phyloP scores from a whole-genome alignment of 345 rosid species.

The Populus alba region DNA sequence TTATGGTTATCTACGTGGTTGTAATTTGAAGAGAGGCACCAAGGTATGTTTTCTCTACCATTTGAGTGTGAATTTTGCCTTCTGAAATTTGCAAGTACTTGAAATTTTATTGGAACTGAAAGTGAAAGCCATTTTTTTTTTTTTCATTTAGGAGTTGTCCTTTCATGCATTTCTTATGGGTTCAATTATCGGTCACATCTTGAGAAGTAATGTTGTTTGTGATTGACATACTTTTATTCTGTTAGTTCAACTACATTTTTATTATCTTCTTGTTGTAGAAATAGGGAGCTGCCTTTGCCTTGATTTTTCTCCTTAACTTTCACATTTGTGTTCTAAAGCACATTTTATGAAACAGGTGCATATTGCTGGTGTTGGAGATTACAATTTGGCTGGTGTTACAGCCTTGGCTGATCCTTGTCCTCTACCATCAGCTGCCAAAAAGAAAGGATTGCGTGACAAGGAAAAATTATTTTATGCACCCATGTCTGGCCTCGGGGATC shows the following conservation, averaged over 20 bases:
- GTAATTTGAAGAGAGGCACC: conserved; percentile 81
- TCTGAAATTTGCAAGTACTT: not conserved
- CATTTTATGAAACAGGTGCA: conserved; percentile 59
- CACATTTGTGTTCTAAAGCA: conserved; percentile 4
- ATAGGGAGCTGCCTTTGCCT: not conserved
- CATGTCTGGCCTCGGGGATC: conserved; percentile 96
- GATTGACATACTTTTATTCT: not conserved
- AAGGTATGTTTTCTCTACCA: conserved; percentile 48
- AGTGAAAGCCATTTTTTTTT: not conserved
- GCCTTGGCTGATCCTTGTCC: conserved; percentile 92
- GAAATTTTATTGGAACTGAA: not conserved
- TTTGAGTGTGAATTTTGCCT: not conserved
- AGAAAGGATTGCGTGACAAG: conserved; percentile 82
- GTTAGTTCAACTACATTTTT: not conserved
- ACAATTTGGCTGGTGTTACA: conserved; percentile 69
- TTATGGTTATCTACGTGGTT: conserved; percentile 92
- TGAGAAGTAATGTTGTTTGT: not conserved
- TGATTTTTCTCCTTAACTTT: not conserved
- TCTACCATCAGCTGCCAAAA: conserved; percentile 84
- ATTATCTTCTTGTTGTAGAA: not conserved
- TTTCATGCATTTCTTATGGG: not conserved
- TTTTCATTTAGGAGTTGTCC: not conserved
- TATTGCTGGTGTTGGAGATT: conserved; percentile 98
- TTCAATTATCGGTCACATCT: not conserved
- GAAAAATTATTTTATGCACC: conserved; percentile 95